These are phyloP conservation scores for Centella asiatica DNA, from an alignment of 129 eudicot species.

Conservation along the genomic window DNA sequence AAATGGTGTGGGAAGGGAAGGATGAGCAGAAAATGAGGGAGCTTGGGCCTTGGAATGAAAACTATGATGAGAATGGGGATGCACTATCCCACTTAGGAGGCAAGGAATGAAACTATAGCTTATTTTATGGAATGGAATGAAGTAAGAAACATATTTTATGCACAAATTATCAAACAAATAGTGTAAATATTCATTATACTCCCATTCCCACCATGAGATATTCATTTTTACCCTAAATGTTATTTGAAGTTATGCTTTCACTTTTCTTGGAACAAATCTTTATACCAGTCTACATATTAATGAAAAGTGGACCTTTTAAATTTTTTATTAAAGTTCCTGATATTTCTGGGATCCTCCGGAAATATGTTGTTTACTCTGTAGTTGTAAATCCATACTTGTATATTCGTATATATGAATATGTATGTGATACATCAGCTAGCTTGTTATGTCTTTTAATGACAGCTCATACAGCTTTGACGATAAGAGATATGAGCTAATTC, in stretches of 20 bases:
- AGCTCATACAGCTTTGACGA: conserved; percentile 81
- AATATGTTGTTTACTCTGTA: background rate
- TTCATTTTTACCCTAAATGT: background rate
- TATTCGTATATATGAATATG: background rate
- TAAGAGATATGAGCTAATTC: conserved; percentile 55
- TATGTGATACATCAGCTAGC: background rate
- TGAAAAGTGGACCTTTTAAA: background rate
- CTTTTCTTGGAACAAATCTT: background rate
- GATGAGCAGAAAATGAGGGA: too few species aligned
- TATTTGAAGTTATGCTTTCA: too few species aligned
- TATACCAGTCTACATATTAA: background rate
- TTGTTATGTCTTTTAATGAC: conserved; percentile 8
- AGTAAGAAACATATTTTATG: background rate
- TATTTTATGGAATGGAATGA: too few species aligned
- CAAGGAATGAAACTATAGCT: too few species aligned
- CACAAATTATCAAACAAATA: too few species aligned
- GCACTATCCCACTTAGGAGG: too few species aligned
- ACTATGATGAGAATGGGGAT: too few species aligned
- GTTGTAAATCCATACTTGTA: background rate
- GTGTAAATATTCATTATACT: background rate
- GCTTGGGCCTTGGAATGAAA: too few species aligned
- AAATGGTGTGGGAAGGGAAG: too few species aligned
- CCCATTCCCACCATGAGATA: background rate
- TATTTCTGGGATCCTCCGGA: background rate
- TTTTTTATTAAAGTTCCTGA: background rate